Conservation (phyloP, 2,329 filamentous ascomycete species). For the Arthrobotrys iridis region DNA sequence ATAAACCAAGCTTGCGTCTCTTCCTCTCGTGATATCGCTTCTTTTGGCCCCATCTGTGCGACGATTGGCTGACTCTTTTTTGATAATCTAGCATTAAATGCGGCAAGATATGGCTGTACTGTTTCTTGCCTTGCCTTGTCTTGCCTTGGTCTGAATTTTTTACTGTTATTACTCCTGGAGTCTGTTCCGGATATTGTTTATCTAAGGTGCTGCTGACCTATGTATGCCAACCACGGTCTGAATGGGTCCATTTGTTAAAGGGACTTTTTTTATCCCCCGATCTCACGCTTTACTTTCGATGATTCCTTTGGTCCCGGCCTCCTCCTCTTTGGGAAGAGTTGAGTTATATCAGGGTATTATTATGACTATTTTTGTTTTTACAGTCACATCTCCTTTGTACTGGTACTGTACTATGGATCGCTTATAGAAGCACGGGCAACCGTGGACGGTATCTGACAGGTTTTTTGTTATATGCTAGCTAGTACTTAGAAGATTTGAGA, state of each 20-base stretch:
- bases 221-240: slow-evolving; percentile 12
- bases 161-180: too few relatives aligned
- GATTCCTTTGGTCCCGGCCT: too few relatives aligned
- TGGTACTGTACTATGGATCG: too few relatives aligned
- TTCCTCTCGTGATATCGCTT: not conserved
- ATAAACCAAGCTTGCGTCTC: not conserved
- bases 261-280: not conserved
- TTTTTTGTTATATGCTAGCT: too few relatives aligned
- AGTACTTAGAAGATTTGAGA: too few relatives aligned
- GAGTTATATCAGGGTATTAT: not conserved
- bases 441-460: too few relatives aligned
- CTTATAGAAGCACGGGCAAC: too few relatives aligned
- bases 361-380: too few relatives aligned
- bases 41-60: not conserved
- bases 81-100: slow-evolving; percentile 42
- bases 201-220: slow-evolving; percentile 5
- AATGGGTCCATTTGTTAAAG: slow-evolving; percentile 12
- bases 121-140: slow-evolving; percentile 3
- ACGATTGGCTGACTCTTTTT: slow-evolving; percentile 21
- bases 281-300: not conserved
- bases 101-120: not conserved
- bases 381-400: too few relatives aligned
- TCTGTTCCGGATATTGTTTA: too few relatives aligned
- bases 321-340: too few relatives aligned
- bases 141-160: not conserved